Conservation (phyloP, 768 basidiomycete species). For the Lactifluus pinguis region DNA sequence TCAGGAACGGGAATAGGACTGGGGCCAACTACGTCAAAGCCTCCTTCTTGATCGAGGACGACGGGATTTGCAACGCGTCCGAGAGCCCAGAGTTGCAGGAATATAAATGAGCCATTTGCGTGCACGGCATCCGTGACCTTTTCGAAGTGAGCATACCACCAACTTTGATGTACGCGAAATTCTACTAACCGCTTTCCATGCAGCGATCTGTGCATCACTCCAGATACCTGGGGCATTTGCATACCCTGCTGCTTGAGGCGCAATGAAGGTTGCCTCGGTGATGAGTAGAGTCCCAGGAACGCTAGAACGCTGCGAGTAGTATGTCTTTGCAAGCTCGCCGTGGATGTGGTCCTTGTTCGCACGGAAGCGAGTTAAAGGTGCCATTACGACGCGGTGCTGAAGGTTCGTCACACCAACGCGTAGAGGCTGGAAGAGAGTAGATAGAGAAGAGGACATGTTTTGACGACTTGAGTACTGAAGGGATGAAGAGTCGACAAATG, state of each 20-base stretch:
- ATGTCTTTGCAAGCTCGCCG: slow-evolving; percentile 31
- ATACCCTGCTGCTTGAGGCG: slow-evolving; percentile 40
- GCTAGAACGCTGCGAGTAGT: slow-evolving; percentile 41
- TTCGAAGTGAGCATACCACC: slow-evolving; percentile 23
- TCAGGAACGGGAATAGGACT: background rate
- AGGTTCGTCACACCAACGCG: slow-evolving; percentile 34
- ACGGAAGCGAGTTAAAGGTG: slow-evolving; percentile 43
- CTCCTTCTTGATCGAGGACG: slow-evolving; percentile 30
- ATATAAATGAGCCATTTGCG: slow-evolving; percentile 42
- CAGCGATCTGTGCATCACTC: slow-evolving; percentile 44
- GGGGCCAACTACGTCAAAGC: slow-evolving; percentile 13
- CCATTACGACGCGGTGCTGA: slow-evolving; percentile 43
- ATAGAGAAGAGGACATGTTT: background rate
- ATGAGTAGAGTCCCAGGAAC: slow-evolving; percentile 46
- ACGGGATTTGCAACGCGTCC: slow-evolving; percentile 35
- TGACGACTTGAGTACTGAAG: no score
- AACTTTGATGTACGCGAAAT: background rate
- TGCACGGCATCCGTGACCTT: slow-evolving; percentile 51
- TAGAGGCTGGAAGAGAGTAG: slow-evolving; percentile 38
- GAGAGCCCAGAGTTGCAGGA: slow-evolving; percentile 49
- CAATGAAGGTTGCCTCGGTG: slow-evolving; percentile 48
- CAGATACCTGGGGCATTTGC: slow-evolving; percentile 54
- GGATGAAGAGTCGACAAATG: no score
- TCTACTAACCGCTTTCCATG: slow-evolving; percentile 37
- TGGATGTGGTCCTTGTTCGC: slow-evolving; percentile 31